A percentile compares a stretch with the other conserved stretches of the same genome.
phyloP scores from a whole-genome alignment of 2,329 filamentous ascomycete species.

The Graphilbum sp. region DNA sequence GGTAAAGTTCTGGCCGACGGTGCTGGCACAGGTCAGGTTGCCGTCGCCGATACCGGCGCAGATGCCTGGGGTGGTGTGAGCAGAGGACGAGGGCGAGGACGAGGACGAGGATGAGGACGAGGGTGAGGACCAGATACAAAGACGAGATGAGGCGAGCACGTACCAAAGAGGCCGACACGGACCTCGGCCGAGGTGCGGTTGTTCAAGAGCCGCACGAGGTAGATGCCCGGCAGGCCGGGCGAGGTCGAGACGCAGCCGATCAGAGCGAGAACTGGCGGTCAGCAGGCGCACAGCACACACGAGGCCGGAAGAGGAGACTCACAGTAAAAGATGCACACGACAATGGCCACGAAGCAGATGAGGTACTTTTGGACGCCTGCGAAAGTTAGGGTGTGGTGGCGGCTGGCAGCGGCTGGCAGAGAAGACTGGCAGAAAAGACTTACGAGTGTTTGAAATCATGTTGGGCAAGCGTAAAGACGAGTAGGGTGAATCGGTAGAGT shows the following conservation, averaged over 20 bases:
- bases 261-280: slow-evolving; percentile 8
- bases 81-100: too few species aligned
- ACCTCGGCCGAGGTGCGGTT: slow-evolving; percentile 7
- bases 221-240: slow-evolving; percentile 10
- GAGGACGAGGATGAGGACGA: too few species aligned
- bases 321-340: slow-evolving; percentile 4
- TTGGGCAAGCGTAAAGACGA: too few species aligned
- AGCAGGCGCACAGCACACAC: not conserved
- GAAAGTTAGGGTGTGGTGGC: too few species aligned
- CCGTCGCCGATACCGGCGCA: slow-evolving; percentile 5
- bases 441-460: not conserved
- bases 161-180: slow-evolving; percentile 9
- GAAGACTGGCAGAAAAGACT: too few species aligned
- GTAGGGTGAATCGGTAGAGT: too few species aligned
- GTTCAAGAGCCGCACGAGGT: slow-evolving; percentile 9
- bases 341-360: slow-evolving; percentile 3
- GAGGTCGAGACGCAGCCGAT: slow-evolving; percentile 11
- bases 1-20: slow-evolving; percentile 3
- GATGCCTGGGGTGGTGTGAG: slow-evolving; percentile 2
- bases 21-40: slow-evolving; percentile 8
- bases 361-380: slow-evolving; percentile 2
- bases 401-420: not conserved
- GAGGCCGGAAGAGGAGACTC: too few species aligned
- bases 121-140: too few species aligned
- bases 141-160: too few species aligned